These are phyloP conservation scores for Pezicula rhizophila DNA, from an alignment of 2,329 filamentous ascomycete genomes.

Conservation along the genomic window DNA sequence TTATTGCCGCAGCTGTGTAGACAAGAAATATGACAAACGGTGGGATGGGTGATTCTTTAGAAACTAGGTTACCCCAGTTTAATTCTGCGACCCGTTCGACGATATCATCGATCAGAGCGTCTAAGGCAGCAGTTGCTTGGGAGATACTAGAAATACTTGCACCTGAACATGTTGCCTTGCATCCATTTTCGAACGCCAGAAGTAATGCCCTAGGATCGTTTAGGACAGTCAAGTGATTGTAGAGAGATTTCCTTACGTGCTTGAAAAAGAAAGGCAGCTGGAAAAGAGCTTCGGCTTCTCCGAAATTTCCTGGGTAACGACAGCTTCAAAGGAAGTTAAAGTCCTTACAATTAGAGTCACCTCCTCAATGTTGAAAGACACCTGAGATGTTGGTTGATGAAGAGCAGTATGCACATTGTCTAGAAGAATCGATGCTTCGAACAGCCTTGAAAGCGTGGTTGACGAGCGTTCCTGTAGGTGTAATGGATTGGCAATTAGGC, in stretches of 20 bases:
- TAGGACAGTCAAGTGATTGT: background rate
- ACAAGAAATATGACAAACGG: slow-evolving; percentile 1
- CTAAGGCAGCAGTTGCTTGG: background rate
- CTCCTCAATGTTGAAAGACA: slow-evolving; percentile 4
- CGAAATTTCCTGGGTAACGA: background rate
- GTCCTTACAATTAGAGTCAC: slow-evolving; percentile 2
- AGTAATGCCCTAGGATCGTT: slow-evolving; percentile 2
- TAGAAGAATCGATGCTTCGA: slow-evolving; percentile 3
- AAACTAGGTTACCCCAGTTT: background rate
- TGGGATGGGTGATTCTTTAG: background rate
- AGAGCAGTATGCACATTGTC: slow-evolving; percentile 1
- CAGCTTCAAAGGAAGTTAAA: slow-evolving; percentile 1
- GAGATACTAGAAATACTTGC: background rate
- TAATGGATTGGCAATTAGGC: background rate
- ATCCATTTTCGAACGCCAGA: background rate
- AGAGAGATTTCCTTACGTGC: slow-evolving; percentile 3
- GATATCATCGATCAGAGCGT: slow-evolving; percentile 4
- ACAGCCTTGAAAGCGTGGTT: slow-evolving; percentile 3
- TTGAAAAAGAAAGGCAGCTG: slow-evolving; percentile 1
- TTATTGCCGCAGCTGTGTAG: no score
- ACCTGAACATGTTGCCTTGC: background rate
- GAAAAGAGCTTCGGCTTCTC: slow-evolving; percentile 1
- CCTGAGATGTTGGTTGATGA: slow-evolving; percentile 1
- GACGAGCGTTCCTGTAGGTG: background rate
- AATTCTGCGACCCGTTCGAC: slow-evolving; percentile 1